Evolutionary conservation across 1,139 yeast genomes (phyloP).

Genomic region (Blastobotrys serpentis): DNA sequence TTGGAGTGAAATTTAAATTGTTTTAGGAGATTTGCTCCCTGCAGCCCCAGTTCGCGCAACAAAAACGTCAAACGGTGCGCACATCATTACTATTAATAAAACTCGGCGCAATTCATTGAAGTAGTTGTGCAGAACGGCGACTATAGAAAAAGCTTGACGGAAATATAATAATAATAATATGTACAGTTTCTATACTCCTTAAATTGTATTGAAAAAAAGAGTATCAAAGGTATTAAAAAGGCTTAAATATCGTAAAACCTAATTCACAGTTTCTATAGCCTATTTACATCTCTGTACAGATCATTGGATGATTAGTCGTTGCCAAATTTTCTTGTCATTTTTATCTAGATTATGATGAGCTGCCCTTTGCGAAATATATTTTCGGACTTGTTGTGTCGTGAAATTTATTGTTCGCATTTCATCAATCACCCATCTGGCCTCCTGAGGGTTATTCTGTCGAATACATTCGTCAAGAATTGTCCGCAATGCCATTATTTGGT

Average conservation of each 20-base stretch:
- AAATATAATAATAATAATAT: no score
- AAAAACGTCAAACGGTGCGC: neutral
- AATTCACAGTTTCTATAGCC: no score
- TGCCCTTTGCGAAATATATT: neutral
- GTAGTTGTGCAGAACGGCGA: no score
- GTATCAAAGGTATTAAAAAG: no score
- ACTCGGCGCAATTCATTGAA: no score
- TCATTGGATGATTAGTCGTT: neutral
- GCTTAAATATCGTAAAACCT: no score
- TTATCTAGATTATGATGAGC: neutral
- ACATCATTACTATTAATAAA: neutral
- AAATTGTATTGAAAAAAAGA: no score
- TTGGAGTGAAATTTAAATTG: neutral
- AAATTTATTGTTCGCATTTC: constrained; percentile 6
- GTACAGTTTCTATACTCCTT: no score
- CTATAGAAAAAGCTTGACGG: no score
- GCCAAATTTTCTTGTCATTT: neutral
- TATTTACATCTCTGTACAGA: no score
- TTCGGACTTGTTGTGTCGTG: neutral
- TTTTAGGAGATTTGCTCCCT: neutral
- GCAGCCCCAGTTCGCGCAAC: neutral
- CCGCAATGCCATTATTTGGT: constrained; percentile 6
- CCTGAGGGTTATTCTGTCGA: neutral
- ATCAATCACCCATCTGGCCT: constrained; percentile 9
- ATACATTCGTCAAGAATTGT: constrained; percentile 12